Base-by-base conservation (phyloP, 2,329 filamentous ascomycete species). In the Xylaria sp. region DNA sequence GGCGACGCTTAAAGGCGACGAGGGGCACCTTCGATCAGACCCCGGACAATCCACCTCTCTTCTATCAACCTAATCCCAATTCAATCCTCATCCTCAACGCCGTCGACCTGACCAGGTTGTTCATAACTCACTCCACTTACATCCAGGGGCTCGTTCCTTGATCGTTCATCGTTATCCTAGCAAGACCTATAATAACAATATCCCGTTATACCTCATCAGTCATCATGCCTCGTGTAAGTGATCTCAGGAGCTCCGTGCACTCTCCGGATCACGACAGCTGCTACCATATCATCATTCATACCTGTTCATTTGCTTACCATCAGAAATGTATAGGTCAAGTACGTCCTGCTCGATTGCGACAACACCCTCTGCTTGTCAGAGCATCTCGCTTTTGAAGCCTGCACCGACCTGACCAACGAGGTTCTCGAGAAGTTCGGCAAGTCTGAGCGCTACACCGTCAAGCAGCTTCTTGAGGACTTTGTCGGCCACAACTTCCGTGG, bases 361-460 rank as follows among this genome's bases (percentile, higher is more conserved):
- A 91, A 91, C 80, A 91, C 88, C 63, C 86, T 91, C 71, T 88
- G 89, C 75, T 80, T 89, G 73, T 90, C 87, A 54, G 88, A 91
- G 78, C 82, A 83, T 66, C 78, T 90, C 66, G 88, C 88, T 71
- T 91, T 91, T 71, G 86, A 89, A 76, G 88, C 87, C 62, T 90
- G 87, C 74, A 86, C 88, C 72, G 85, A 88, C 62, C 80, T 91
- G 66, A 84, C 86, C 76, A 91, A 91, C 75, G 83, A 89, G 73
- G 84, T 91, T 68, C 80, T 91, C 68, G 80, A 82, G 70, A 84
- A 83, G 72, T 79, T 84, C 69, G 75, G 78, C 71, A 80, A 85
- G 70, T 67, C 79, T 35, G 80, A 83, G 59, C 84, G 82, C 70
- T 91, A 90, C 78, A 88, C 86, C 2, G 84, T 84, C 63, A 82